These are phyloP conservation scores for Saccharomycopsis babjevae DNA, from an alignment of 805 yeast species.

Conservation along the genomic window DNA sequence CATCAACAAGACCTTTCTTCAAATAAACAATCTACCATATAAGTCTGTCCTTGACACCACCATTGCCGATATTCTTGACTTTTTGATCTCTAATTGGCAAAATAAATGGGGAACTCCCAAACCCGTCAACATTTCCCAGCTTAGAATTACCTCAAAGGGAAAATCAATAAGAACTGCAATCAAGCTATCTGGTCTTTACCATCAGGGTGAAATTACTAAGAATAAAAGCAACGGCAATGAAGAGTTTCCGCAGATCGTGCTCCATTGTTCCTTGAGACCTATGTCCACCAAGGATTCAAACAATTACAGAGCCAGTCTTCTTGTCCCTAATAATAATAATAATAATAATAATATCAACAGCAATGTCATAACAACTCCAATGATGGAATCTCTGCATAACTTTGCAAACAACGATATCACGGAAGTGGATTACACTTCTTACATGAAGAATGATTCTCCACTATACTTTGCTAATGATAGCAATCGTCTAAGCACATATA, in stretches of 20 bases:
- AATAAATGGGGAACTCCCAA: constrained; percentile 16
- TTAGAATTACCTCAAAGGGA: constrained; percentile 11
- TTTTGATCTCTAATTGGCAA: constrained; percentile 16
- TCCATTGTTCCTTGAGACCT: constrained; percentile 9
- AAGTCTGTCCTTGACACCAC: constrained; percentile 1
- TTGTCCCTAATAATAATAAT: constrained; percentile 15
- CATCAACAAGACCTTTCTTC: constrained; percentile 15
- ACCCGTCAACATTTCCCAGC: constrained; percentile 10
- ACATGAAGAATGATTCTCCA: background rate
- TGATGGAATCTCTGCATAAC: background rate
- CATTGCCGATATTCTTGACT: constrained; percentile 12
- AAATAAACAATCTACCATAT: constrained; percentile 12
- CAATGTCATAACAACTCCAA: constrained; percentile 3
- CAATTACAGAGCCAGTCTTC: constrained; percentile 13
- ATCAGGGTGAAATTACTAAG: background rate
- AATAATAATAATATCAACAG: constrained; percentile 7
- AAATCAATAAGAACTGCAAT: constrained; percentile 12
- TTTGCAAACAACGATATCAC: constrained; percentile 4
- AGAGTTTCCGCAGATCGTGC: background rate
- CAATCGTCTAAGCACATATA: constrained; percentile 5
- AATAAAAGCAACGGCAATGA: background rate
- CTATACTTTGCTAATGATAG: background rate
- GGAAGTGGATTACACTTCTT: background rate
- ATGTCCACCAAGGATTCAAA: constrained; percentile 5
- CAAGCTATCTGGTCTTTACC: constrained; percentile 4